These are phyloP conservation scores for Boletus sensibilis DNA, from an alignment of 768 basidiomycete species.

Conservation along the genomic window DNA sequence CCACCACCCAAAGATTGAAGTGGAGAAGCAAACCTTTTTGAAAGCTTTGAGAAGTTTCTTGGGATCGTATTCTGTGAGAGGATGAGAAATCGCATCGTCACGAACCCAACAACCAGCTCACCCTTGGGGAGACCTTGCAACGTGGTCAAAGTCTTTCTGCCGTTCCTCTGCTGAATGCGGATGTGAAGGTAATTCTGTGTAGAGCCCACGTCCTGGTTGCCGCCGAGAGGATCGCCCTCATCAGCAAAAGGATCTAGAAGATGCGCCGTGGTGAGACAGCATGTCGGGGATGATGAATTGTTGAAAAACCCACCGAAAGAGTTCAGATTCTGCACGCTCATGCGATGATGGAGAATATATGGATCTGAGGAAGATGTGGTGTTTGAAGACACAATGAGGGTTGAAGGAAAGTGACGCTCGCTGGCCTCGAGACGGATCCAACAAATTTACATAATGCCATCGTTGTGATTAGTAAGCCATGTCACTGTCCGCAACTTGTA, in stretches of 20 bases:
- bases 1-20: background rate
- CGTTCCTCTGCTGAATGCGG: constrained; percentile 99
- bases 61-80: constrained; percentile 80
- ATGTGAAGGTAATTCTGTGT: constrained; percentile 88
- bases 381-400: constrained; percentile 36
- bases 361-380: constrained; percentile 48
- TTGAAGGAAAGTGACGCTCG: constrained; percentile 18
- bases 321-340: constrained; percentile 93
- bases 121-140: constrained; percentile 92
- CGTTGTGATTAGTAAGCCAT: constrained; percentile 27
- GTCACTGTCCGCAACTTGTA: background rate
- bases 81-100: constrained; percentile 18
- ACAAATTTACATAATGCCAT: constrained; percentile 24
- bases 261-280: constrained; percentile 15
- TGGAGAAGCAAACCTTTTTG: constrained; percentile 74
- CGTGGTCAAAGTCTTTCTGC: constrained; percentile 96
- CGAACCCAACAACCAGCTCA: constrained; percentile 34
- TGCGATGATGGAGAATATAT: constrained; percentile 62
- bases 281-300: background rate
- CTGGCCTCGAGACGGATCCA: constrained; percentile 3
- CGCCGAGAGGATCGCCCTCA: constrained; percentile 80
- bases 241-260: constrained; percentile 91
- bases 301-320: constrained; percentile 57
- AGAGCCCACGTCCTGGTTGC: constrained; percentile 73
- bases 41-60: constrained; percentile 99